Base-by-base conservation (phyloP, 345 rosid genomes). In the Aurinia saxatilis region DNA sequence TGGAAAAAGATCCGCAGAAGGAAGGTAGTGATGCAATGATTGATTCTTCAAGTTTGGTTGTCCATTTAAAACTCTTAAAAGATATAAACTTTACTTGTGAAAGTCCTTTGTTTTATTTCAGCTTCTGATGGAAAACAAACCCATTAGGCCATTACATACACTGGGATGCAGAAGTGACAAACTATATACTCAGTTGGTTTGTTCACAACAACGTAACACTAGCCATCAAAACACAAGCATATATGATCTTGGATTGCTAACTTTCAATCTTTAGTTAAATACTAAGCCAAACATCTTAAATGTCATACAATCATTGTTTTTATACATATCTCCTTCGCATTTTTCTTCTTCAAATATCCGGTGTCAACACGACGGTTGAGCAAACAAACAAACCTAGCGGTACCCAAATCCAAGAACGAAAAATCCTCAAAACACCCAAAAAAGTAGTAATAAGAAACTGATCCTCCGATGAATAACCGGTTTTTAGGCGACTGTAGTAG, bases 401-500 rank as follows among this genome's bases (percentile, higher is more conserved):
- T 30, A 45, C 63, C 34, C 70, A 55, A 62, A 63, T 31, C 60
- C 75, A 55, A 41, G 23, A 16, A 63, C 55, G 23, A 49, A 60
- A 60, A 48, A 15, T 49, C 27, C 58, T 55, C 59, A 40, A 25
- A 42, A 63, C 48, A 15, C 13, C 27, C 50, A 44, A 62, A 70
- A 69, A 47, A 40, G 41, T 60, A 54, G 27, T 40, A 54, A 52
- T 30, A 10, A 59, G 56, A 37, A 79, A 55, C 67, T 35, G 18
- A 39, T 25, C 41, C 25, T 52, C 31, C 23, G n/a, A n/a, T 41
- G 14, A 13, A 15, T 8, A 14, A 37, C 5, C 19, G 9, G n/a
- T 58, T 35, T 40, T 65, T 47, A 80, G 46, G 60, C 76, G 4
- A 67, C 33, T 46, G 66, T 17, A 30, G 76, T 2, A 19, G 92